Evolutionary conservation across 1,139 yeast genomes (phyloP).

Genomic region (Nakaseomyces delphensis): DNA sequence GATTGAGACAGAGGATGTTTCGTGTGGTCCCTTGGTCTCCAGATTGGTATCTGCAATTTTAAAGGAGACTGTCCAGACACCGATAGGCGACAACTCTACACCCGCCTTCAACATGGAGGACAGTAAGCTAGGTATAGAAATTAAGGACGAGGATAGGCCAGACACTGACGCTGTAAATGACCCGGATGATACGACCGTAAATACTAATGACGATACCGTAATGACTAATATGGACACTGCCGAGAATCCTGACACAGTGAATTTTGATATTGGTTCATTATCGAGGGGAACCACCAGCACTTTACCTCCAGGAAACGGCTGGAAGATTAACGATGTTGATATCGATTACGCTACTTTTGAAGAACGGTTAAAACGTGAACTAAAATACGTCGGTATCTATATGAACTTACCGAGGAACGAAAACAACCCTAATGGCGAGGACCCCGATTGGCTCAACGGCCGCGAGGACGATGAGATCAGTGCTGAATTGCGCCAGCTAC

Average conservation of each 20-base stretch:
- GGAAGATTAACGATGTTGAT: slow-evolving; percentile 40
- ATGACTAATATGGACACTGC: slow-evolving; percentile 12
- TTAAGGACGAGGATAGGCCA: slow-evolving; percentile 14
- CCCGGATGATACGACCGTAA: slow-evolving; percentile 5
- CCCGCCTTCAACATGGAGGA: slow-evolving; percentile 7
- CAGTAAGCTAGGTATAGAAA: slow-evolving; percentile 9
- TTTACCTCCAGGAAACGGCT: slow-evolving; percentile 39
- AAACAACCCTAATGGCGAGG: slow-evolving; percentile 26
- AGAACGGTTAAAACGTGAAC: slow-evolving; percentile 77
- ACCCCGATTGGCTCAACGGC: slow-evolving; percentile 58
- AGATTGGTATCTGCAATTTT: slow-evolving; percentile 75
- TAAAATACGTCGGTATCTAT: slow-evolving; percentile 84
- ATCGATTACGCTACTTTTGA: slow-evolving; percentile 75
- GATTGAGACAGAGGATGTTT: slow-evolving; percentile 62
- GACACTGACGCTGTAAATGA: slow-evolving; percentile 17
- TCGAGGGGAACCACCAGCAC: slow-evolving; percentile 32
- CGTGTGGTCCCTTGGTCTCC: slow-evolving; percentile 89
- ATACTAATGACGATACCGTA: slow-evolving; percentile 11
- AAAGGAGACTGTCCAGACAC: slow-evolving; percentile 17
- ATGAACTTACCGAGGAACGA: slow-evolving; percentile 47
- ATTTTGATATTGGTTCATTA: slow-evolving; percentile 7
- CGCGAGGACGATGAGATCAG: slow-evolving; percentile 94
- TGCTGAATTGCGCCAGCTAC: slow-evolving; percentile 69
- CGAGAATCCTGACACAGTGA: slow-evolving; percentile 10
- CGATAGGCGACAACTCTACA: slow-evolving; percentile 10